phyloP scores from a whole-genome alignment of 2,329 filamentous ascomycete species.

The Huntiella abstrusa region DNA sequence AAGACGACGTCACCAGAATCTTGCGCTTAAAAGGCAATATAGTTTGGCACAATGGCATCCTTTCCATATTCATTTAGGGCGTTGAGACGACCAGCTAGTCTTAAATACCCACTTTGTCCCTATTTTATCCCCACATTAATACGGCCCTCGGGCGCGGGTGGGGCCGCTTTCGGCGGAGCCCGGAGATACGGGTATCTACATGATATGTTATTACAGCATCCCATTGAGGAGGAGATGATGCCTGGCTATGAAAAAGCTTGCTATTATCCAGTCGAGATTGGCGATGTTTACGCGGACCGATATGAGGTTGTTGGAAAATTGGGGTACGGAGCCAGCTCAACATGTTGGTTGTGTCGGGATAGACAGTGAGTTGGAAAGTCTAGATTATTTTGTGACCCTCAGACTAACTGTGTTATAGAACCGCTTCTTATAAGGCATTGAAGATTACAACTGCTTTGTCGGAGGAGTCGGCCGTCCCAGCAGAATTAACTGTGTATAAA shows the following conservation, averaged over 20 bases:
- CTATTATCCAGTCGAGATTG: constrained; percentile 15
- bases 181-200: constrained; percentile 8
- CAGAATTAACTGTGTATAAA: constrained; percentile 2
- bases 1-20: no score
- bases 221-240: constrained; percentile 15
- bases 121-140: no score
- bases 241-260: constrained; percentile 13
- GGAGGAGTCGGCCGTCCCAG: not conserved
- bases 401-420: not conserved
- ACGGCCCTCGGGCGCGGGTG: no score
- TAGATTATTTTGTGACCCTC: not conserved
- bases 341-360: constrained; percentile 15
- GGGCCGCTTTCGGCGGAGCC: not conserved
- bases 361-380: constrained; percentile 10
- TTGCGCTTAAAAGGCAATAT: not conserved
- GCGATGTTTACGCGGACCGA: constrained; percentile 13
- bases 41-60: not conserved
- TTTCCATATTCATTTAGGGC: not conserved
- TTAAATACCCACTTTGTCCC: no score
- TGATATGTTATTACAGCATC: constrained; percentile 10
- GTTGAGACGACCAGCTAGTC: not conserved
- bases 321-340: constrained; percentile 16
- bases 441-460: constrained; percentile 5
- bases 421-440: constrained; percentile 1
- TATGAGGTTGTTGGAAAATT: constrained; percentile 16